Evolutionary conservation across 176 grass and related monocot genomes (phyloP).

Genomic region (Bolboschoenus planiculmis): DNA sequence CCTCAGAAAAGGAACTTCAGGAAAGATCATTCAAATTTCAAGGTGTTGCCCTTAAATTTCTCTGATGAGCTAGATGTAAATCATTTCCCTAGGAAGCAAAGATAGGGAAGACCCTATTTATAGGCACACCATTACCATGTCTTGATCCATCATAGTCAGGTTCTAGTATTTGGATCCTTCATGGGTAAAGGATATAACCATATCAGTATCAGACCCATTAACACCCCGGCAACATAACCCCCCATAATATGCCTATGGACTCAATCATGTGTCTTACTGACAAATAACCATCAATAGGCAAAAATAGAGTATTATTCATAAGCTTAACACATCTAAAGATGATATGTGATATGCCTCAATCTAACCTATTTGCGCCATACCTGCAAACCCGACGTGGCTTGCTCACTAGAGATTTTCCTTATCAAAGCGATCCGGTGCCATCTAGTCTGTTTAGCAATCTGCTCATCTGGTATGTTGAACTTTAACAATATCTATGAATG

Average conservation of each 20-base stretch:
- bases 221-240: neutral
- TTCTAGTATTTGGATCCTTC: neutral
- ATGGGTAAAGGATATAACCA: neutral
- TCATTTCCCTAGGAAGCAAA: neutral
- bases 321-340: neutral
- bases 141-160: neutral
- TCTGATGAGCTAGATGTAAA: neutral
- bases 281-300: conserved; percentile 2
- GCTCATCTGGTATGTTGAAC: conserved; percentile 81
- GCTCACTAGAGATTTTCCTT: conserved; percentile 91
- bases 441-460: conserved; percentile 94
- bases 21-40: neutral
- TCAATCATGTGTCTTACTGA: neutral
- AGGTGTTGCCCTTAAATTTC: neutral
- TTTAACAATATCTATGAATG: conserved; percentile 76
- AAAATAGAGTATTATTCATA: neutral
- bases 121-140: neutral
- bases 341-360: neutral
- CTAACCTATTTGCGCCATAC: neutral
- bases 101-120: neutral
- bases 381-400: conserved; percentile 65
- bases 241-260: neutral
- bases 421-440: conserved; percentile 98
- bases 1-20: neutral
- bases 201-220: neutral